Base-by-base conservation (phyloP, 495 filamentous ascomycete genomes). In the Monascus purpureus region DNA sequence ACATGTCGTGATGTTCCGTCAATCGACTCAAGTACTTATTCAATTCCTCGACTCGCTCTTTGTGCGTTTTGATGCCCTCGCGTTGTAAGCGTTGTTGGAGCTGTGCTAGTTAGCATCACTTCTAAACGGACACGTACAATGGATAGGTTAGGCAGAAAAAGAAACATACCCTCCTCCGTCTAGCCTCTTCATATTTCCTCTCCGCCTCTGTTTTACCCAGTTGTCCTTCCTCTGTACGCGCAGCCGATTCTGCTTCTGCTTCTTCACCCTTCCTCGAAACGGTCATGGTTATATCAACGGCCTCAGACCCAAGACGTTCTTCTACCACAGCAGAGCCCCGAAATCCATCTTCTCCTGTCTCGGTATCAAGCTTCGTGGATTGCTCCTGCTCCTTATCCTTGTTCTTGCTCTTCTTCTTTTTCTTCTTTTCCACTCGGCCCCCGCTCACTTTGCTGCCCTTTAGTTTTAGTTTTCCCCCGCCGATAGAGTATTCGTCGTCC, bases 1-100 rank as follows among this genome's bases (percentile, higher is more conserved):
- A 74, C 88, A 97, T 97, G 50, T 97, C 90, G 50, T 97, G 90
- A 55, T 97, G 90, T 57, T 97, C 90, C 57, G 82, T 93, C 49
- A 97, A 57, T 38, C 76, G 76, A 38, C 80, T 86, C 25, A 97
- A 62, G 49, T 94, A 93, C 47, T 82, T 81, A 52, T 97, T 97
- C 39, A 95, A 63, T 53, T 93, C 86, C 53, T 97, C 86, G 26
- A 97, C 90, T 1, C 82, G 76, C 65, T 97, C 78, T 54, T 96
- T 97, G 49, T 97, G 90, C 25, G 86, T 92, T 68, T 96, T 97
- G 43, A 81, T 65, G 15, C 85, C 82, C 44, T 86, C 82, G 17
- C 79, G 68, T 50, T 81, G 73, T 18, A 93, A 64, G 22, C 86
- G 68, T 55, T 97, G 80, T 43, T 73, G 66, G 39, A 75, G 57